Conservation (phyloP, 2,329 filamentous ascomycete genomes). For the Fusarium verticillioides region DNA sequence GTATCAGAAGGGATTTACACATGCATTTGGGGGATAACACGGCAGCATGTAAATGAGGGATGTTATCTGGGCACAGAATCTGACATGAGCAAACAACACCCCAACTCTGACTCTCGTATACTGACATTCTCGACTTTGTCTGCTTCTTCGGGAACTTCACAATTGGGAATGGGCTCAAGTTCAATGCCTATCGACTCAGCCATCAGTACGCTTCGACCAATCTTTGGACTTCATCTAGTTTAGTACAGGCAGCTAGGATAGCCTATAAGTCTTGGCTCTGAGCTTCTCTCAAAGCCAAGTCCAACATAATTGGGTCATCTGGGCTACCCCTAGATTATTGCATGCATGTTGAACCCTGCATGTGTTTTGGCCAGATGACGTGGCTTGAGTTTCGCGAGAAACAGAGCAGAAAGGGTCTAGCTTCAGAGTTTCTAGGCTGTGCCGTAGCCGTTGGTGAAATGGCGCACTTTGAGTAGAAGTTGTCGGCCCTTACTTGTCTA, state of each 20-base stretch:
- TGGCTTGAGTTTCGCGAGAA: neutral
- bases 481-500: neutral
- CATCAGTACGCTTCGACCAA: neutral
- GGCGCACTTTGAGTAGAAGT: neutral
- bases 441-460: neutral
- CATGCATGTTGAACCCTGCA: neutral
- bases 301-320: neutral
- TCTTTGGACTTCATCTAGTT: neutral
- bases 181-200: neutral
- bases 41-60: neutral
- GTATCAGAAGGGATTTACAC: neutral
- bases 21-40: neutral
- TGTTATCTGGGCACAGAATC: neutral
- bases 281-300: neutral
- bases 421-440: neutral
- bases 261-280: neutral
- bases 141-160: neutral
- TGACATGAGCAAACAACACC: neutral
- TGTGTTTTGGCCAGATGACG: neutral
- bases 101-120: neutral
- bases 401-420: neutral
- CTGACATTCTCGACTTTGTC: neutral
- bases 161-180: neutral
- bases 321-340: neutral
- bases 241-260: neutral